Evolutionary conservation across 106 monocot genomes (phyloP).

Genomic region (Cymbidium sinense): DNA sequence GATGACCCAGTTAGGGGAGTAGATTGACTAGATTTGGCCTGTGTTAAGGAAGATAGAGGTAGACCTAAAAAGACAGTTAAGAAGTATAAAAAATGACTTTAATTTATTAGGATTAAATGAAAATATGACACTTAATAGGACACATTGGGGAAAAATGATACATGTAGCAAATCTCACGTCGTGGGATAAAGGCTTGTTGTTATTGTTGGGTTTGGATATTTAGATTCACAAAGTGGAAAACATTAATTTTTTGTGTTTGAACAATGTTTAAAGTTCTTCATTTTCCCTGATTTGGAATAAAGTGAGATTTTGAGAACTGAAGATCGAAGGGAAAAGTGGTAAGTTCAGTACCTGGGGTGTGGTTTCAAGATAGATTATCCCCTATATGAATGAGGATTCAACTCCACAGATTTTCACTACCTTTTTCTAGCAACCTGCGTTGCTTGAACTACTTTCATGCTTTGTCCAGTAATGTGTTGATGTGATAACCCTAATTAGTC

Average conservation of each 20-base stretch:
- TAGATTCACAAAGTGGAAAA: background rate
- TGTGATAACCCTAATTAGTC: too few relatives aligned
- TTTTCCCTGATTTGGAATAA: background rate
- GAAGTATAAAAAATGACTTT: too few relatives aligned
- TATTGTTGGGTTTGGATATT: background rate
- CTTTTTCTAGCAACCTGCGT: background rate
- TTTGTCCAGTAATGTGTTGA: background rate
- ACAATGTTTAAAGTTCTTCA: background rate
- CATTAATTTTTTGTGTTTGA: background rate
- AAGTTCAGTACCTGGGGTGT: too few relatives aligned
- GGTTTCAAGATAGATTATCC: background rate
- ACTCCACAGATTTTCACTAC: background rate
- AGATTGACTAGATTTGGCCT: too few relatives aligned
- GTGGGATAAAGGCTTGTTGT: too few relatives aligned
- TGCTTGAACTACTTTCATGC: background rate
- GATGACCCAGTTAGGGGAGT: too few relatives aligned
- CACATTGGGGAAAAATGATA: too few relatives aligned
- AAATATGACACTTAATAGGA: too few relatives aligned
- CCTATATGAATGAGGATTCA: background rate
- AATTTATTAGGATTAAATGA: too few relatives aligned
- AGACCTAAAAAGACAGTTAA: too few relatives aligned
- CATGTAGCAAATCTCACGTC: too few relatives aligned
- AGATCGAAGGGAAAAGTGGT: background rate
- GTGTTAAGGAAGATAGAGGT: too few relatives aligned
- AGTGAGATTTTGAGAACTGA: background rate